These are phyloP conservation scores for Beta macrorhiza DNA, from an alignment of 179 eudicot species.

Conservation along the genomic window DNA sequence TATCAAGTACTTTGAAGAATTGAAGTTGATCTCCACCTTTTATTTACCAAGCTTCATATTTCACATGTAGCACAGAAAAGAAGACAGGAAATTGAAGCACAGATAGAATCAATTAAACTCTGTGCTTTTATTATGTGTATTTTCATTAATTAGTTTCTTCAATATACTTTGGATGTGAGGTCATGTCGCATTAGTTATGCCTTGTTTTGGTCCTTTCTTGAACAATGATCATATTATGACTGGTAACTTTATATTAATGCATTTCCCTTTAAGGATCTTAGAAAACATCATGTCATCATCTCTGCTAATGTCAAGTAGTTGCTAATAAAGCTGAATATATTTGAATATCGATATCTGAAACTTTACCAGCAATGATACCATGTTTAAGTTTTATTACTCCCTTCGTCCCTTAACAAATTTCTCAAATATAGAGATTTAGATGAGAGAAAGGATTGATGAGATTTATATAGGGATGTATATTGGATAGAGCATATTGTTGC, in stretches of 20 bases:
- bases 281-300: not conserved
- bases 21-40: not conserved
- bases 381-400: no score
- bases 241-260: not conserved
- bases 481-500: no score
- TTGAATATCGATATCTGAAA: no score
- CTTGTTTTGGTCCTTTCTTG: not conserved
- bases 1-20: slow-evolving; percentile 21
- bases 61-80: not conserved
- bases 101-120: not conserved
- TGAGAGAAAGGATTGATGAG: no score
- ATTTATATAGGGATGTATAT: no score
- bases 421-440: no score
- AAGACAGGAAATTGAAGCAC: not conserved
- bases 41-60: slow-evolving; percentile 2
- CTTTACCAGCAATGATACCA: no score
- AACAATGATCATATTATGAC: not conserved
- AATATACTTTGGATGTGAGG: not conserved
- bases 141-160: not conserved
- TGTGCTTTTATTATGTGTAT: not conserved
- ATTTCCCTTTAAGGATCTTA: not conserved
- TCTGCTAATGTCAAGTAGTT: no score
- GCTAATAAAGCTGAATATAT: no score
- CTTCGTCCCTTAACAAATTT: no score
- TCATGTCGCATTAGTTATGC: not conserved